Percentiles rank a stretch among this genome's conserved stretches.
Evolutionary conservation across 2,329 filamentous ascomycete species (phyloP).

Genomic region (Clarireedia sp.): DNA sequence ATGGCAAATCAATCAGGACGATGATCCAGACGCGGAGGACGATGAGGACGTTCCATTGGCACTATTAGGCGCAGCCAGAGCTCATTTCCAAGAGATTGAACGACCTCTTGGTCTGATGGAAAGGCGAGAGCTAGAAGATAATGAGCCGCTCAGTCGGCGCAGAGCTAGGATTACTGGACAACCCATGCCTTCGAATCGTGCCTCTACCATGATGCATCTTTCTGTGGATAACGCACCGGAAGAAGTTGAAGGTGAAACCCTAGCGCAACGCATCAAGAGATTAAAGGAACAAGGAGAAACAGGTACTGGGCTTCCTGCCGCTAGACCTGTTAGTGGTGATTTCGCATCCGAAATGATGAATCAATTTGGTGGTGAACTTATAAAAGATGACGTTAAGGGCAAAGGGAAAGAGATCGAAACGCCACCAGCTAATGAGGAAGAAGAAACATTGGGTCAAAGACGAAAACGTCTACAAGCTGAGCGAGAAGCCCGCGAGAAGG

Average conservation of each 20-base stretch:
- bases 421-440: slow-evolving; percentile 43
- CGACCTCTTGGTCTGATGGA: slow-evolving; percentile 70
- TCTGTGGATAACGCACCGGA: slow-evolving; percentile 23
- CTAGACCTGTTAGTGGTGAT: slow-evolving; percentile 50
- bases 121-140: slow-evolving; percentile 79
- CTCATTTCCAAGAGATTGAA: slow-evolving; percentile 41
- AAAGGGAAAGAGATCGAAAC: slow-evolving; percentile 28
- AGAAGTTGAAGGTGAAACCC: slow-evolving; percentile 51
- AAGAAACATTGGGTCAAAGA: slow-evolving; percentile 74
- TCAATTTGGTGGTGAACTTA: slow-evolving; percentile 46
- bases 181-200: slow-evolving; percentile 16
- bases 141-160: slow-evolving; percentile 54
- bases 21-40: slow-evolving; percentile 41
- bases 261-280: slow-evolving; percentile 57
- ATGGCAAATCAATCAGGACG: slow-evolving; percentile 66
- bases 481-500: slow-evolving; percentile 53
- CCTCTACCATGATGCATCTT: slow-evolving; percentile 24
- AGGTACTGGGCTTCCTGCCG: slow-evolving; percentile 18
- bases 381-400: slow-evolving; percentile 24
- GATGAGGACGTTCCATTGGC: slow-evolving; percentile 87
- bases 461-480: slow-evolving; percentile 65
- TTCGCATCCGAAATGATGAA: slow-evolving; percentile 64
- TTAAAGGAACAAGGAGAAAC: slow-evolving; percentile 47
- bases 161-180: slow-evolving; percentile 26
- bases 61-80: slow-evolving; percentile 58